Evolutionary conservation across 192 early-diverging fungal species (phyloP).

Genomic region (Podila clonocystis): DNA sequence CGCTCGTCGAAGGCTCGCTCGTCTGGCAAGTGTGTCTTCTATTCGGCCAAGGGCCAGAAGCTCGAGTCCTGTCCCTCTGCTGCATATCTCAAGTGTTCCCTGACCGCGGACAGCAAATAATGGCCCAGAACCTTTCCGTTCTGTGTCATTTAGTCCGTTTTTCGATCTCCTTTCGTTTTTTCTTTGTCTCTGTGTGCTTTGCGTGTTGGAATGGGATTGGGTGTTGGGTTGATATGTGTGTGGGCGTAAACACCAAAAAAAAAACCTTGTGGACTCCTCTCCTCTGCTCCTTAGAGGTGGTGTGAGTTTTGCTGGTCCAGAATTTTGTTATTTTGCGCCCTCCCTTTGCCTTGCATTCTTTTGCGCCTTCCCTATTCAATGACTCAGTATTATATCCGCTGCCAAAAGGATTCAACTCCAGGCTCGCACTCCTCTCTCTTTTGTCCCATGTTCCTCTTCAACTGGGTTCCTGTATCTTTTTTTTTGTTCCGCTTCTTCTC

Average conservation of each 20-base stretch:
- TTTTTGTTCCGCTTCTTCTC: background rate
- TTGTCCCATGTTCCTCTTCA: background rate
- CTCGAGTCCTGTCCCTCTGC: slow-evolving; percentile 50
- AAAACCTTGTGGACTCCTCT: background rate
- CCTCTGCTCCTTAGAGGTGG: background rate
- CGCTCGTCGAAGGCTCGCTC: slow-evolving; percentile 71
- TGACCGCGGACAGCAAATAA: slow-evolving; percentile 37
- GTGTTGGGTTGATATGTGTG: background rate
- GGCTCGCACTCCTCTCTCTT: too few species aligned
- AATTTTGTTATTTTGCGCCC: background rate
- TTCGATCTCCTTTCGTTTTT: background rate
- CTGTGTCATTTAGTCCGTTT: slow-evolving; percentile 3
- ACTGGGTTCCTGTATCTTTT: slow-evolving; percentile 16
- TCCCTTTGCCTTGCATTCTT: background rate
- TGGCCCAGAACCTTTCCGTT: background rate
- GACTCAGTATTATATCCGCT: too few species aligned
- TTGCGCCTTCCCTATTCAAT: too few species aligned
- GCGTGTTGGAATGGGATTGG: background rate
- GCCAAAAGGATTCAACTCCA: too few species aligned
- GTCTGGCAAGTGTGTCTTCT: slow-evolving; percentile 72
- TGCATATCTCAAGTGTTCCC: slow-evolving; percentile 42
- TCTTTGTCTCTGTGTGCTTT: background rate
- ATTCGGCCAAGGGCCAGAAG: slow-evolving; percentile 61
- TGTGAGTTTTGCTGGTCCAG: too few species aligned
- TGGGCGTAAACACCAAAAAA: background rate